Percentiles rank a stretch among this genome's conserved stretches.
phyloP scores from a whole-genome alignment of 306 rosid species.

The Cucumis hystrix region DNA sequence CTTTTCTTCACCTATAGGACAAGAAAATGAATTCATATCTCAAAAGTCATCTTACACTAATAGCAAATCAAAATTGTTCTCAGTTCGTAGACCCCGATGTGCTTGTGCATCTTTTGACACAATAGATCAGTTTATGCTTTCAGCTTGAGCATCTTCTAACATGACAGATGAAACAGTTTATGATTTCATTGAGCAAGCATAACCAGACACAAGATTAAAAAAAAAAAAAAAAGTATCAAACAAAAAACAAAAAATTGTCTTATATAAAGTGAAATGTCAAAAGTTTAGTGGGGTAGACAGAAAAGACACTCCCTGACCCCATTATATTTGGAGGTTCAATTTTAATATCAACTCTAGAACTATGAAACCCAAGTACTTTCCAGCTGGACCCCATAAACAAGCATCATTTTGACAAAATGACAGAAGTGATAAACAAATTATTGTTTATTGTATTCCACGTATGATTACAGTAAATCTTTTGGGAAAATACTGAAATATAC shows the following conservation, averaged over 20 bases:
- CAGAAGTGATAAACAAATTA: neutral
- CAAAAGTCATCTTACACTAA: neutral
- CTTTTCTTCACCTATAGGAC: neutral
- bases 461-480: neutral
- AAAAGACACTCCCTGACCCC: neutral
- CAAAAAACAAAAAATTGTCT: neutral
- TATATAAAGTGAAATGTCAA: neutral
- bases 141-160: neutral
- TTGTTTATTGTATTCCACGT: neutral
- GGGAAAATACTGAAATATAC: too few relatives aligned
- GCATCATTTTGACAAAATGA: neutral
- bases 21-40: neutral
- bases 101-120: neutral
- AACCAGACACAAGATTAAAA: neutral
- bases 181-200: neutral
- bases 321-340: neutral
- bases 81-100: neutral
- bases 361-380: neutral
- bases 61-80: neutral
- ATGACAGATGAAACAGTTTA: neutral
- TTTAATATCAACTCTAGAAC: neutral
- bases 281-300: neutral
- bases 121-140: neutral
- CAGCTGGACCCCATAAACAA: neutral
- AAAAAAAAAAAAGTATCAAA: neutral